Base-by-base conservation (phyloP, 2,329 filamentous ascomycete genomes). In the Trichoderma harzianum region DNA sequence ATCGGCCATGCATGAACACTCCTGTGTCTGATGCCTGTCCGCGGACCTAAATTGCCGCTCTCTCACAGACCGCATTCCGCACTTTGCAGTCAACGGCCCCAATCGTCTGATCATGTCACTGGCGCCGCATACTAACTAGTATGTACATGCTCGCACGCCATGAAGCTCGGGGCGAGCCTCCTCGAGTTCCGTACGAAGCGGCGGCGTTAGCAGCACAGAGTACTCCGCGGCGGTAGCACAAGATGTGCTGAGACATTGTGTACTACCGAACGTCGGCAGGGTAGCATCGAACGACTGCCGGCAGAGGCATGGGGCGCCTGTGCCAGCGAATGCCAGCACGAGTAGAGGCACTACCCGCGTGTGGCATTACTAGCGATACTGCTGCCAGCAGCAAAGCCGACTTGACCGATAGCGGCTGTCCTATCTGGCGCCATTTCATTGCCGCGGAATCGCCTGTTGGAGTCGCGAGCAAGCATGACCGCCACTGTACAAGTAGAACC, bases 211-310 rank as follows among this genome's bases (percentile, higher is more conserved):
- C 18, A 32, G 32, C 32, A 57, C 24, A 34, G 51, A 68, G 53
- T 60, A 63, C 43, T 55, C 58, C 58, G 58, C 55, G 36, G 53
- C 18, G 14, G 32, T 26, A 43, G 51, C 34, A 58, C 43, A 51
- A 55, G 30, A 30, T 39, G 24, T 63, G n/a, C 47, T 30, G 43
- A 63, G 47, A 39, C 58, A 8, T 26, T 39, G 21, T 34, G 60
- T 63, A 63, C 39, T 63, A 63, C 60, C 68, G 51, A 62, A 18
- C 43, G 43, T 39, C 32, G 14, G 43, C 26, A 70, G 58, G 47
- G 68, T 70, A 70, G 36, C 62, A 61, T 67, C 34, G 21, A 71
- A 65, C 16, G 69, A 66, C 62, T 71, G 55, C 69, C 69, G 69
- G 69, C 61, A 71, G 69, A 71, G 53, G 43, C 3, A 65, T 61